phyloP scores from a whole-genome alignment of 805 yeast species.

The Teunomyces aglyptinius region DNA sequence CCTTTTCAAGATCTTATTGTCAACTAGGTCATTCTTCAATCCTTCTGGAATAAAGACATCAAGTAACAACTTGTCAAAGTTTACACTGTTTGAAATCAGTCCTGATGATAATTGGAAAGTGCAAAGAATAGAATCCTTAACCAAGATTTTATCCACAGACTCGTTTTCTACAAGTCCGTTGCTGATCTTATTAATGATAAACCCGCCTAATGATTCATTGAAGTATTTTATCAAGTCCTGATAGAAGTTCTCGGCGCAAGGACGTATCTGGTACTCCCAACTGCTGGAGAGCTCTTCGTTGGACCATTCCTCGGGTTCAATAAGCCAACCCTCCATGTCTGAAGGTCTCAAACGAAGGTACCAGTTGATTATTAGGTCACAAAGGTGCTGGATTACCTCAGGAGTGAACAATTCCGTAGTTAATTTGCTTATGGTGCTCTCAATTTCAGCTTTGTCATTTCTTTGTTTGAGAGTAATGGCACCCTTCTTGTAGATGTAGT shows the following conservation, averaged over 20 bases:
- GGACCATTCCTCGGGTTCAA: constrained; percentile 92
- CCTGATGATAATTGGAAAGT: constrained; percentile 78
- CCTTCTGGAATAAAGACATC: constrained; percentile 70
- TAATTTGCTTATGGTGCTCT: constrained; percentile 52
- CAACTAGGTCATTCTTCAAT: constrained; percentile 40
- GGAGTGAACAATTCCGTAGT: constrained; percentile 57
- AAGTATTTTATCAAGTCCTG: constrained; percentile 69
- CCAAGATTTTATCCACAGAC: constrained; percentile 50
- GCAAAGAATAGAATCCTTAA: constrained; percentile 76
- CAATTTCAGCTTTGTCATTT: constrained; percentile 63
- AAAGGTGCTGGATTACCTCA: constrained; percentile 52
- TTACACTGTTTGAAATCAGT: constrained; percentile 61
- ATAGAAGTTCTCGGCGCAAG: constrained; percentile 84
- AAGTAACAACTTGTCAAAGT: constrained; percentile 62
- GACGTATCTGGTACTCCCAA: constrained; percentile 82
- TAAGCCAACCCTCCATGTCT: constrained; percentile 78
- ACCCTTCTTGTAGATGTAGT: constrained; percentile 63
- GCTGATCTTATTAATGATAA: constrained; percentile 60
- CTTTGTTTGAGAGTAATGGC: constrained; percentile 63
- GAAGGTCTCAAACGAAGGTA: constrained; percentile 70
- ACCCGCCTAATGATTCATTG: constrained; percentile 52
- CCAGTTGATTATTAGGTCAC: constrained; percentile 67
- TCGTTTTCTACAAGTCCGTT: constrained; percentile 29
- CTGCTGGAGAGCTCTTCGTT: constrained; percentile 72
- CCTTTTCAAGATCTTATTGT: constrained; percentile 65